Conservation (phyloP, 2,329 filamentous ascomycete species). For the Fusarium liriodendri region DNA sequence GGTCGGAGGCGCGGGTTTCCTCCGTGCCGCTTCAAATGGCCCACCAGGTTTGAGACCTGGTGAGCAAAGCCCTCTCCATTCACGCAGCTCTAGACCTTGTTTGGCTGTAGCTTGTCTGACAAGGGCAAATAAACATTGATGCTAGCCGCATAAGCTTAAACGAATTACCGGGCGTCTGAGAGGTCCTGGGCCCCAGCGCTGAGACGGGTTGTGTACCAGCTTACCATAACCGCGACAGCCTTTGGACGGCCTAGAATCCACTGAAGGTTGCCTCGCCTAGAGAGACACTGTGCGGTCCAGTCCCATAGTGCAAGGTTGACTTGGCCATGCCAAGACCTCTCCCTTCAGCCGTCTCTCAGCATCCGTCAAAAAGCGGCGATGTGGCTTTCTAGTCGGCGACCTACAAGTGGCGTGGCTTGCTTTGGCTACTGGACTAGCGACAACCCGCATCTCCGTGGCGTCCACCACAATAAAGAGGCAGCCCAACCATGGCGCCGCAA, state of each 20-base stretch:
- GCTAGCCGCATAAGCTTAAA: background rate
- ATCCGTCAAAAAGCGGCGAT: conserved; percentile 5
- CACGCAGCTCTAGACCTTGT: background rate
- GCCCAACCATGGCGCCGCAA: background rate
- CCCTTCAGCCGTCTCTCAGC: background rate
- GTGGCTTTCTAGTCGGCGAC: background rate
- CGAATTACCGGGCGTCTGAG: background rate
- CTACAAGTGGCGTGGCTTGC: background rate
- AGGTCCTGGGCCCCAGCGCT: background rate
- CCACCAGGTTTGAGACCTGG: background rate
- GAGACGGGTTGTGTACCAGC: background rate
- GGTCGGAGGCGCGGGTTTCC: background rate
- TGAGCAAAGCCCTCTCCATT: background rate
- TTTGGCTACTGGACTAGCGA: background rate
- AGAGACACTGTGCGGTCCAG: background rate
- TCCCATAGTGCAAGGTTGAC: background rate
- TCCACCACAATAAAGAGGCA: background rate
- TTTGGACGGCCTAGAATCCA: background rate
- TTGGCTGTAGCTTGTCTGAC: background rate
- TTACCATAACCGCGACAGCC: background rate
- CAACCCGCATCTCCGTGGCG: background rate
- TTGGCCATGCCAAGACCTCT: background rate
- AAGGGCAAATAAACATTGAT: background rate
- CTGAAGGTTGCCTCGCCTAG: background rate
- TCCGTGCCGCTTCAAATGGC: background rate